Conservation (phyloP, 768 basidiomycete genomes). For the Pleurotus djamor region DNA sequence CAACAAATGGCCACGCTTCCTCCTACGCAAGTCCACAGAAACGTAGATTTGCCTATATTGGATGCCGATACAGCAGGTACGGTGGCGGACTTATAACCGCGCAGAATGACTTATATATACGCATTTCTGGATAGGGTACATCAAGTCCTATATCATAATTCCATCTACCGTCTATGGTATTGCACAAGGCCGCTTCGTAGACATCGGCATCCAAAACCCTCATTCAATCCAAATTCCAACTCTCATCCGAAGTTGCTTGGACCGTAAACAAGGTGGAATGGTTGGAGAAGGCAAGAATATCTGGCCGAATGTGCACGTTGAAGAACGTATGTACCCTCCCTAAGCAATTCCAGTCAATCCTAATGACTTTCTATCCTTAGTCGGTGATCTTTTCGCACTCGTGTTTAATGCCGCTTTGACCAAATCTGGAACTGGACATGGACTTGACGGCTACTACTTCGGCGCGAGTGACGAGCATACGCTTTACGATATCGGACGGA, state of each 20-base stretch:
- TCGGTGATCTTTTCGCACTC: slow-evolving; percentile 38
- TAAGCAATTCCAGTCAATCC: too few species aligned
- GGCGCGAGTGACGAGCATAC: slow-evolving; percentile 46
- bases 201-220: slow-evolving; percentile 45
- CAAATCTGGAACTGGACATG: slow-evolving; percentile 33
- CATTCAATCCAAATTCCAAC: slow-evolving; percentile 50
- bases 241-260: slow-evolving; percentile 36
- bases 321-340: slow-evolving; percentile 35
- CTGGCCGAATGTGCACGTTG: slow-evolving; percentile 55
- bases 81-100: not conserved
- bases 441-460: slow-evolving; percentile 46
- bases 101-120: not conserved
- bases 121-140: slow-evolving; percentile 34
- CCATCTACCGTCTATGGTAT: slow-evolving; percentile 55
- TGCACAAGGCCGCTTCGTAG: slow-evolving; percentile 43
- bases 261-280: slow-evolving; percentile 44
- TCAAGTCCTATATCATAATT: slow-evolving; percentile 48
- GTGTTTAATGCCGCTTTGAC: slow-evolving; percentile 36
- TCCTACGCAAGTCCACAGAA: slow-evolving; percentile 41
- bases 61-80: slow-evolving; percentile 47
- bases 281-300: slow-evolving; percentile 51
- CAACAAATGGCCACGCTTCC: slow-evolving; percentile 42
- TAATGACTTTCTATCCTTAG: slow-evolving; percentile 23
- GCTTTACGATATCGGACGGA: slow-evolving; percentile 31
- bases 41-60: slow-evolving; percentile 46